These are phyloP conservation scores for Trichoderma polysporum DNA, from an alignment of 2,329 filamentous ascomycete species.

Conservation along the genomic window DNA sequence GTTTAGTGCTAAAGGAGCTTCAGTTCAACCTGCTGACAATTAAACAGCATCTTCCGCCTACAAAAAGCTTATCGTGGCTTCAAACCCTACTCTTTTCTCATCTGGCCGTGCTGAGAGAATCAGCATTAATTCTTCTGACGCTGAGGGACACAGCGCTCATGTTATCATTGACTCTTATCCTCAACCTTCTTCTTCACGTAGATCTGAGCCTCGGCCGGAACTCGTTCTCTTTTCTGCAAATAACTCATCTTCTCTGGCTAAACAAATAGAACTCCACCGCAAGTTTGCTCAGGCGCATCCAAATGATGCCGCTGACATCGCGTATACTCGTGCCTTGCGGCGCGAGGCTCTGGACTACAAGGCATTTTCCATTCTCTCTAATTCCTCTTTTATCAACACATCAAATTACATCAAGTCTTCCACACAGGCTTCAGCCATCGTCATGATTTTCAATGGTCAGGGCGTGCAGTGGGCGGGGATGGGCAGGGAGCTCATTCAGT, in stretches of 20 bases:
- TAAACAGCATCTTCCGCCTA: constrained; percentile 29
- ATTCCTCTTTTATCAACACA: constrained; percentile 1
- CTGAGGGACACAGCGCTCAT: constrained; percentile 41
- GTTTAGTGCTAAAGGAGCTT: neutral
- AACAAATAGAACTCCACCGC: constrained; percentile 10
- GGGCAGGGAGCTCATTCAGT: constrained; percentile 35
- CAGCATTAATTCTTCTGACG: constrained; percentile 36
- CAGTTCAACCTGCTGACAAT: neutral
- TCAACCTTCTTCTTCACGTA: neutral
- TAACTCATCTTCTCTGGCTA: neutral
- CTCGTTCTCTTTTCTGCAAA: constrained; percentile 20
- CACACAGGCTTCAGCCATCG: neutral
- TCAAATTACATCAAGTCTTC: neutral
- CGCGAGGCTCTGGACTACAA: constrained; percentile 1
- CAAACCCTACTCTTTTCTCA: constrained; percentile 36
- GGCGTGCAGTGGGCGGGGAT: constrained; percentile 47
- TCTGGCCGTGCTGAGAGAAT: constrained; percentile 31
- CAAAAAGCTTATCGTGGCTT: constrained; percentile 32
- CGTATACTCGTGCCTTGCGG: constrained; percentile 8
- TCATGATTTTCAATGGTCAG: constrained; percentile 45
- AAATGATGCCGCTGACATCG: constrained; percentile 13
- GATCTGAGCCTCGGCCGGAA: neutral
- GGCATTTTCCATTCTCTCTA: constrained; percentile 22
- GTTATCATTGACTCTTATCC: constrained; percentile 23
- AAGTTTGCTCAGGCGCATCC: constrained; percentile 34